Evolutionary conservation across 164 flowering plant species (phyloP).

Genomic region (Kingdonia uniflora): DNA sequence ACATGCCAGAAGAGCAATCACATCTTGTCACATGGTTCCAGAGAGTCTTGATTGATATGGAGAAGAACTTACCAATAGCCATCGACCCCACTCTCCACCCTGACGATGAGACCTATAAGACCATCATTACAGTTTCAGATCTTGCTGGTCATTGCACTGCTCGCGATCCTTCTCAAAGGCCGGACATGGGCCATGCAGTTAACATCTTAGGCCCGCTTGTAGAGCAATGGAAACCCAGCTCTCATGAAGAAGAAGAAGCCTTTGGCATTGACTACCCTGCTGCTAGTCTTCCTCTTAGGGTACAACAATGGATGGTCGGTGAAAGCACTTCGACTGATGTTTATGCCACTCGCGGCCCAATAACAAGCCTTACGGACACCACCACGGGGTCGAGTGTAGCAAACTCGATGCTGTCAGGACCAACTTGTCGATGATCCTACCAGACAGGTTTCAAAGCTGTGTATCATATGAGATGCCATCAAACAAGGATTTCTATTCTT

Average conservation of each 20-base stretch:
- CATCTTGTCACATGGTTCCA: conserved; percentile 46
- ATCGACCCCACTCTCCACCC: conserved; percentile 29
- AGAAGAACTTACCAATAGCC: conserved; percentile 20
- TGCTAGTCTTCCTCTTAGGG: conserved; percentile 24
- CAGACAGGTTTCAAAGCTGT: not conserved
- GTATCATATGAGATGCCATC: not conserved
- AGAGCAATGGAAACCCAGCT: conserved; percentile 43
- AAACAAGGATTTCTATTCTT: not conserved
- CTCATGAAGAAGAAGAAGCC: conserved; percentile 22
- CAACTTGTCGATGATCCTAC: conserved; percentile 22
- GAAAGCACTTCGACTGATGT: conserved; percentile 26
- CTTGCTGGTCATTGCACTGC: conserved; percentile 51
- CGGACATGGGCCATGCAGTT: conserved; percentile 49
- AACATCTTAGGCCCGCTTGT: conserved; percentile 39
- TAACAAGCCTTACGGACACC: conserved; percentile 3
- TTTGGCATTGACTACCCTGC: conserved; percentile 17
- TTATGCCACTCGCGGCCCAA: conserved; percentile 16
- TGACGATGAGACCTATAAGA: conserved; percentile 33
- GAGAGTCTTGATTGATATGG: conserved; percentile 22
- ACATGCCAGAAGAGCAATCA: conserved; percentile 25
- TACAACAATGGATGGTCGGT: conserved; percentile 29
- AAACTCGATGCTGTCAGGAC: conserved; percentile 25
- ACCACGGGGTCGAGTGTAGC: conserved; percentile 29
- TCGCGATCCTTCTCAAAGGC: conserved; percentile 43
- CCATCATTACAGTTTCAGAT: conserved; percentile 36